These are phyloP conservation scores for Solanum virginianum DNA, from an alignment of 257 asterid species.

Conservation along the genomic window DNA sequence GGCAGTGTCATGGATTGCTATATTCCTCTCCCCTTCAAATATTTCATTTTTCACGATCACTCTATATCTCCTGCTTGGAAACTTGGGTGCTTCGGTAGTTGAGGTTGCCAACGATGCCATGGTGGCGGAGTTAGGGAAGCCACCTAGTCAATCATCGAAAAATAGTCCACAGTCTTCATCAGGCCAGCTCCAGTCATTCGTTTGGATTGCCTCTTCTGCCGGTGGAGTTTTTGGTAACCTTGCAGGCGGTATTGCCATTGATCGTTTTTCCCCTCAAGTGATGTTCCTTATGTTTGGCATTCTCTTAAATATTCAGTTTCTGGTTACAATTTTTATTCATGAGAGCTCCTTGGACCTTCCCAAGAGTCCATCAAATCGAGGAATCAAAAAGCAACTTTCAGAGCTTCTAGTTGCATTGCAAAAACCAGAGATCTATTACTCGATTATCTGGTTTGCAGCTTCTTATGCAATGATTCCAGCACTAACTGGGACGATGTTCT, in stretches of 20 bases:
- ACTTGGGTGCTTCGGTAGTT: conserved; percentile 80
- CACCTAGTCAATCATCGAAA: conserved; percentile 31
- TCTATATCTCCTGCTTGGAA: conserved; percentile 71
- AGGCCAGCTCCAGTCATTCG: conserved; percentile 73
- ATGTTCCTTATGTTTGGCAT: conserved; percentile 52
- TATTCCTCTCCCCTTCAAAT: conserved; percentile 37
- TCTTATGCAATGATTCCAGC: conserved; percentile 80
- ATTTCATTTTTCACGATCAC: conserved; percentile 57
- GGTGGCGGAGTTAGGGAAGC: conserved; percentile 77
- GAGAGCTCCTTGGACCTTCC: conserved; percentile 74
- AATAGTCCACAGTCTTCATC: conserved; percentile 39
- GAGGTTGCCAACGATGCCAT: conserved; percentile 98
- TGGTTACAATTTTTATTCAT: conserved; percentile 37
- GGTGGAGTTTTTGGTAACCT: conserved; percentile 89
- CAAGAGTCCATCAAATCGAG: conserved; percentile 24
- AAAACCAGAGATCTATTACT: conserved; percentile 52
- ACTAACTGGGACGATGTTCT: conserved; percentile 87
- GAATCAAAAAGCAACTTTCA: conserved; percentile 43
- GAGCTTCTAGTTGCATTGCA: conserved; percentile 46
- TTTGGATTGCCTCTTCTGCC: conserved; percentile 81
- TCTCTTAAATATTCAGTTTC: conserved; percentile 51
- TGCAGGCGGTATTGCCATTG: conserved; percentile 51
- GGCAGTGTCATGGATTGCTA: conserved; percentile 76
- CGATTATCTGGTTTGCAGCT: conserved; percentile 67
- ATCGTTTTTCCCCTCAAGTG: conserved; percentile 32